Evolutionary conservation across 305 asterid species (phyloP).

Genomic region (Fraxinus greggii): DNA sequence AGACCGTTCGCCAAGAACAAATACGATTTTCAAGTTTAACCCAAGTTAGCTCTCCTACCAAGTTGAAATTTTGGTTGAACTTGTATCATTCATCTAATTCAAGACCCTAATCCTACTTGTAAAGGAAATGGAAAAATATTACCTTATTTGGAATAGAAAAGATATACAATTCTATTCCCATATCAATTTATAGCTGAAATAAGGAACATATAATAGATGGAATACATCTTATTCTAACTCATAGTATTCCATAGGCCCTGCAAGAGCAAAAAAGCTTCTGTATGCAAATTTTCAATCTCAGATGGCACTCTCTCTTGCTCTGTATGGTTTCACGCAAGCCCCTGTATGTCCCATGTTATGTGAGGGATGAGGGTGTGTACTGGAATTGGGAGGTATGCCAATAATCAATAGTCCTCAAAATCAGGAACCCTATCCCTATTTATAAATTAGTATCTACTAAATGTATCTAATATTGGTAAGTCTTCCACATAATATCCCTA

Average conservation of each 20-base stretch:
- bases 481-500: neutral
- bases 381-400: neutral
- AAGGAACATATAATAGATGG: neutral
- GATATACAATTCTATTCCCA: neutral
- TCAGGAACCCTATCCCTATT: neutral
- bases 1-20: neutral
- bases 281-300: neutral
- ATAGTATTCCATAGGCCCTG: neutral
- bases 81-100: neutral
- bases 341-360: neutral
- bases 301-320: neutral
- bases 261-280: neutral
- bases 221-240: neutral
- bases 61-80: neutral
- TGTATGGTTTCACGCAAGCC: neutral
- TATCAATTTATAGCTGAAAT: neutral
- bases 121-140: neutral
- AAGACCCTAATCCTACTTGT: neutral
- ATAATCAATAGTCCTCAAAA: neutral
- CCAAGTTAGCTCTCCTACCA: neutral
- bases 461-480: neutral
- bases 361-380: neutral
- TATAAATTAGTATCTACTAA: neutral
- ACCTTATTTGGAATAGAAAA: neutral
- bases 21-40: too few relatives aligned